phyloP scores from a whole-genome alignment of 768 basidiomycete species.

The Fibroporia radiculosa region DNA sequence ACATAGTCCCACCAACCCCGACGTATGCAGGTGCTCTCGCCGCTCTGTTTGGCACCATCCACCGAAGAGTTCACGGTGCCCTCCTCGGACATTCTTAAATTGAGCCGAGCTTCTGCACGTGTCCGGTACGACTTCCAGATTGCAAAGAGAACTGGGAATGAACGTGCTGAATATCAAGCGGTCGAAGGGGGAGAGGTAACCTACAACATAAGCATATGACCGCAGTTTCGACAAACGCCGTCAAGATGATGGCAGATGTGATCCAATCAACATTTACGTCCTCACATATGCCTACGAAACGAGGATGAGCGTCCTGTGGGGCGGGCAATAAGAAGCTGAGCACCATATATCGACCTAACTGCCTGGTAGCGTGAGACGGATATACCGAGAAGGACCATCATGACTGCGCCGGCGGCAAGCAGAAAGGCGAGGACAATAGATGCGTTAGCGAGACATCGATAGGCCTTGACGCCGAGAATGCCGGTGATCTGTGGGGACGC shows the following conservation, averaged over 20 bases:
- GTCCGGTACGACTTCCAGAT: conserved; percentile 46
- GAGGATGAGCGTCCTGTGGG: too few relatives aligned
- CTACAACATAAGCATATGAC: conserved; percentile 56
- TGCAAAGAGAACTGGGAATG: conserved; percentile 13
- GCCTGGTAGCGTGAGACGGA: conserved; percentile 33
- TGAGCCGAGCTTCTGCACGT: conserved; percentile 46
- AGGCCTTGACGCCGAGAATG: conserved; percentile 59
- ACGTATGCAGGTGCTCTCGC: conserved; percentile 9
- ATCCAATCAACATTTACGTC: conserved; percentile 23
- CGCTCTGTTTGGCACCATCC: conserved; percentile 3
- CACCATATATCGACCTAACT: conserved; percentile 43
- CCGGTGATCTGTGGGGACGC: conserved; percentile 41
- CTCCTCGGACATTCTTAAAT: conserved; percentile 39
- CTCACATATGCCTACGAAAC: conserved; percentile 39
- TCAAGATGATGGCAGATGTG: conserved; percentile 33
- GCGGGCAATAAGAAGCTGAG: conserved; percentile 5
- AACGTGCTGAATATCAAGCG: not conserved
- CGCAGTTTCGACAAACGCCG: conserved; percentile 46
- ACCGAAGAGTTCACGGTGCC: not conserved
- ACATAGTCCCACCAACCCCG: conserved; percentile 55
- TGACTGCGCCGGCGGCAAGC: conserved; percentile 33
- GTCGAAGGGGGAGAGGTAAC: conserved; percentile 16
- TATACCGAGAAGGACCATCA: conserved; percentile 32
- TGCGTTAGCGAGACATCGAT: conserved; percentile 56
- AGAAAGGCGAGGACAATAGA: conserved; percentile 41